Base-by-base conservation (phyloP, 1,284 basidiomycete species). In the Stereum hirsutum region DNA sequence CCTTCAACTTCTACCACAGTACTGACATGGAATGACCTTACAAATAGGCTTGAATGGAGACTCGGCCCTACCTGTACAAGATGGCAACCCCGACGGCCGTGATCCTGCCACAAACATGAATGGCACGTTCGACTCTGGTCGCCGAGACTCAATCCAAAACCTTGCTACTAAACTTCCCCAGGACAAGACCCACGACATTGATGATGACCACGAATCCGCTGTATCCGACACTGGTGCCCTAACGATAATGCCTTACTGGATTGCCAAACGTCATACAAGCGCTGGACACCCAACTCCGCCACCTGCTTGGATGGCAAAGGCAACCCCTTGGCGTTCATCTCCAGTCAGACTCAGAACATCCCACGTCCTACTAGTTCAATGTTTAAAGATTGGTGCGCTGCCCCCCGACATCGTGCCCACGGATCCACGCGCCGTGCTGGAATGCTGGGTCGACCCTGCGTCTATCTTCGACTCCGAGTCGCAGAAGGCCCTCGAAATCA, bases 331-430 rank as follows among this genome's bases (percentile, higher is more conserved):
- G 91, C 80, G 86, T 52, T 73, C 84, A 7, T 75, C 80, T 0
- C 80, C 83, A 14, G 87, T 79, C 49, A 90, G 87, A 59, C 78
- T 89, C 47, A 94, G 90, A 66, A 98, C 94, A 0, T 84, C 89
- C 21, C 86, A 91, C 36, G 95, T 91, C 1, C 89, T 89, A 0
- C 74, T 99, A 14, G 89, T 97, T 14, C 74, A 98, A 49, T 99
- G 95, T 58, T 73, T 99, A 34, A 98, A 99, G 65, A 90, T 99
- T 57, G 94, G 96, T 44, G 92, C 97, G 33, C 95, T 98, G 57
- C 95, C 95, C 14, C 95, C 95, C 46, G 95, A 99, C 57, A 74
- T 97, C 40, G 87, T 97, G 65, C 99, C 98, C 72, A 98, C 96
- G 7, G 89, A 88, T 52, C 96, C 95, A 1, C 97, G 92, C 57